These are phyloP conservation scores for Aquilaria yunnanensis DNA, from an alignment of 345 rosid genomes.

Conservation along the genomic window DNA sequence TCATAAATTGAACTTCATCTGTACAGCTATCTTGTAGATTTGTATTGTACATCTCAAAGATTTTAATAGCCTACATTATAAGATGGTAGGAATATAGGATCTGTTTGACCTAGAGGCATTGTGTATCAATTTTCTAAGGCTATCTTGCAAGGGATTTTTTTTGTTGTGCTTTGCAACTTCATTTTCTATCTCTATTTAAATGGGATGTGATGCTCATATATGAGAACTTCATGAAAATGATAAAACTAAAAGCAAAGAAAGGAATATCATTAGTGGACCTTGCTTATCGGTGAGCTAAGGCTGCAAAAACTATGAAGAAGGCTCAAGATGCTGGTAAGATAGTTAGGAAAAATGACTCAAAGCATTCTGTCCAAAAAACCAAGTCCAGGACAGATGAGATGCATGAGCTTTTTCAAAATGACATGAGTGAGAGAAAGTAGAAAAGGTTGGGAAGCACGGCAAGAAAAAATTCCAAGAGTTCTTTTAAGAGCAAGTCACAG, in stretches of 20 bases:
- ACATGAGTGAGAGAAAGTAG: conserved; percentile 71
- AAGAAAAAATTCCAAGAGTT: conserved; percentile 57
- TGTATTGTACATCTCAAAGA: too few relatives aligned
- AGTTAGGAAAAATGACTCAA: conserved; percentile 34
- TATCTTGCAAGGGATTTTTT: too few relatives aligned
- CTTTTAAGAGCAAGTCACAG: conserved; percentile 94
- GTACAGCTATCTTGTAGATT: too few relatives aligned
- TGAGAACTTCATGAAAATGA: conserved; percentile 32
- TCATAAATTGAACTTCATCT: too few relatives aligned
- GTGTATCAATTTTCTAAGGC: too few relatives aligned
- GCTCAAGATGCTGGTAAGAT: conserved; percentile 67
- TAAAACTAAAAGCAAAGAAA: conserved; percentile 57
- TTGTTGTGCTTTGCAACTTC: too few relatives aligned
- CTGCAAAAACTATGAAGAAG: conserved; percentile 69
- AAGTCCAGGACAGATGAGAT: conserved; percentile 74
- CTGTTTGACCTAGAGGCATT: too few relatives aligned
- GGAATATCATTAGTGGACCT: conserved; percentile 51
- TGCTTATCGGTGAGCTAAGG: conserved; percentile 87
- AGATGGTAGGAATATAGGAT: too few relatives aligned
- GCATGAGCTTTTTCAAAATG: conserved; percentile 72
- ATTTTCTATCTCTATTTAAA: background rate
- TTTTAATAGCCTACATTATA: too few relatives aligned
- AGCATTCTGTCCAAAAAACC: conserved; percentile 30
- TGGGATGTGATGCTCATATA: background rate
- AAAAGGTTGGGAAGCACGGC: conserved; percentile 35